Base-by-base conservation (phyloP, 2,329 filamentous ascomycete genomes). In the Metarhizium brunneum region DNA sequence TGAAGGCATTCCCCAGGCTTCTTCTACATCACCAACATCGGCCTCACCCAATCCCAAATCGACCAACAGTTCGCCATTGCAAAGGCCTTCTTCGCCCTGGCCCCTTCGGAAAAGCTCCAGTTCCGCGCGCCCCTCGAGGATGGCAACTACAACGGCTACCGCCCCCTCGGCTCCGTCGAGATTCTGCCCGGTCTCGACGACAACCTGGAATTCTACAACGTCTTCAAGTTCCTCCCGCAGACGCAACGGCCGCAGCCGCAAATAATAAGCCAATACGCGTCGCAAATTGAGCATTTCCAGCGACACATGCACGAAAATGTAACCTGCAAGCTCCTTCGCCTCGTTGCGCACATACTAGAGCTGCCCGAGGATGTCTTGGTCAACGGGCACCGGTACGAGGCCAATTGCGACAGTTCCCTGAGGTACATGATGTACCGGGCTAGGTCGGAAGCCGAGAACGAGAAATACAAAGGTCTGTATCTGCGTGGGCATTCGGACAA, bases 21-120 rank as follows among this genome's bases (percentile, higher is more conserved):
- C 69, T 86, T 85, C 69, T 84, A 85, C 58, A 77, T 85, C 20
- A 79, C 77, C 57, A 83, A 85, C 67, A 85, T 81, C 58, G 82
- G 81, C 36, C 72, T 86, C n/a, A 70, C 68, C 1, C 80, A 85
- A 64, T 80, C 83, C 50, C 72, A 83, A 63, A 75, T 86, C 2
- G 77, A 85, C 59, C 71, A 73, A 6, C 82, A 86, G 59, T 86
- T 85, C 58, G 80, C 82, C 13, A 74, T 86, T 2, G 82, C 77
- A 1, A 80, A 81, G 56, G 72, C 79, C 40, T 76, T 86, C 58
- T 85, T 84, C 62, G 65, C 76, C 4, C 69, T 85, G 0, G 73
- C 81, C 0, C 70, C 74, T 0, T 76, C 81, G 10, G 81, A 86
- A 62, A 86, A 85, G 62, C 72, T 80, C 53, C 80, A 80, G 59